Percentiles rank a stretch among this genome's conserved stretches.
phyloP scores from a whole-genome alignment of 257 asterid genomes.

The Perilla frutescens region DNA sequence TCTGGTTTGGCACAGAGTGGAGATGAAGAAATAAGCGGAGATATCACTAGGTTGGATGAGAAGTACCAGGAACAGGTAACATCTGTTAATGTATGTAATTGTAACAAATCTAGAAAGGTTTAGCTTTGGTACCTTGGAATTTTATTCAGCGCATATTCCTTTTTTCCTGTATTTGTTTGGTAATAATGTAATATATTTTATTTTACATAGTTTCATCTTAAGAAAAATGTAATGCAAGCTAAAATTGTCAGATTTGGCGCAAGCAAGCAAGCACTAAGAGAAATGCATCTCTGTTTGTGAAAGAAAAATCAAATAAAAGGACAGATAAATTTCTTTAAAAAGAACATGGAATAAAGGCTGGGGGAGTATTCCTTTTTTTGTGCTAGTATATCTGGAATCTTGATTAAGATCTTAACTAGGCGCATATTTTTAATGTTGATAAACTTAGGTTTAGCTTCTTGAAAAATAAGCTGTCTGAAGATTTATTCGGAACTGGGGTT shows the following conservation, averaged over 20 bases:
- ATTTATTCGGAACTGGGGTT: not conserved
- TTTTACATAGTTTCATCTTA: conserved; percentile 16
- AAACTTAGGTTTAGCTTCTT: conserved; percentile 12
- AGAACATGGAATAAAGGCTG: conserved; percentile 13
- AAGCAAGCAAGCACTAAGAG: conserved; percentile 1
- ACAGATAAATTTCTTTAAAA: conserved; percentile 4
- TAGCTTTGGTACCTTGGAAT: conserved; percentile 16
- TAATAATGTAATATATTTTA: not conserved
- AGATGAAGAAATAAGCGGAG: conserved; percentile 67
- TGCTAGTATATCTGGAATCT: conserved; percentile 22
- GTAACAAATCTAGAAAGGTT: not conserved
- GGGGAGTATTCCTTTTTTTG: conserved; percentile 4
- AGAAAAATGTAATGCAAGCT: conserved; percentile 6
- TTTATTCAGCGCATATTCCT: conserved; percentile 9
- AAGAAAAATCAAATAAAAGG: conserved; percentile 8
- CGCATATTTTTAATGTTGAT: conserved; percentile 12
- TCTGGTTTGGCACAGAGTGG: conserved; percentile 59
- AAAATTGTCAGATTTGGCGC: conserved; percentile 1
- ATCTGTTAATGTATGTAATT: conserved; percentile 14
- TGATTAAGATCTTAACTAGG: conserved; percentile 18
- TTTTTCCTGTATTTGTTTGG: conserved; percentile 11
- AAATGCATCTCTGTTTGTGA: not conserved
- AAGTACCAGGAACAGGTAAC: conserved; percentile 76
- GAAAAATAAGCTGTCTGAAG: conserved; percentile 5
- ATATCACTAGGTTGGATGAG: conserved; percentile 60